Conservation (phyloP, 495 filamentous ascomycete genomes). For the Hypoxylon fragiforme region DNA sequence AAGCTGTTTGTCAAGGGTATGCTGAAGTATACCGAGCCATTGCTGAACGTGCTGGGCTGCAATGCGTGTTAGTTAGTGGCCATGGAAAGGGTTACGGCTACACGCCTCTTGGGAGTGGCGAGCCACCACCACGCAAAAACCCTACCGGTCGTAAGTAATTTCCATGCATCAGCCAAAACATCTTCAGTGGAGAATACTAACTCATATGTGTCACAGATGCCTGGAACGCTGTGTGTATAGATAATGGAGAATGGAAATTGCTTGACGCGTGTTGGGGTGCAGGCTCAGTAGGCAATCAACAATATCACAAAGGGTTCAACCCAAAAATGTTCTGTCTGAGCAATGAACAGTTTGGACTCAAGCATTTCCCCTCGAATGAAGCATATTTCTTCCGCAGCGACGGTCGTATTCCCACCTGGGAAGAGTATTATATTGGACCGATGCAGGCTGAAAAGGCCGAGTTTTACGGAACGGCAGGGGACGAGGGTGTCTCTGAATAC, state of each 20-base stretch:
- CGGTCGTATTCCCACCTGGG: slow-evolving; percentile 61
- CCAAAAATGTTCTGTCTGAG: slow-evolving; percentile 72
- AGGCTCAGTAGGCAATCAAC: slow-evolving; percentile 57
- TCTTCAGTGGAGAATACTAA: slow-evolving; percentile 33
- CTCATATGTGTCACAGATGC: slow-evolving; percentile 55
- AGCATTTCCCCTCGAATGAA: slow-evolving; percentile 75
- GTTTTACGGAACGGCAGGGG: slow-evolving; percentile 54
- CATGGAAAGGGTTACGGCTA: slow-evolving; percentile 89
- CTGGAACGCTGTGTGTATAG: slow-evolving; percentile 91
- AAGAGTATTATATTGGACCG: slow-evolving; percentile 70
- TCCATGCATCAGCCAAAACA: background rate
- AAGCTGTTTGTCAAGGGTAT: slow-evolving; percentile 91
- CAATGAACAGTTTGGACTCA: slow-evolving; percentile 80
- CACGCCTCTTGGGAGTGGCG: slow-evolving; percentile 53
- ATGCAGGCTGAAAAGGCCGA: slow-evolving; percentile 51
- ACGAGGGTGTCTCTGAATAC: slow-evolving; percentile 65
- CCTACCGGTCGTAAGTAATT: slow-evolving; percentile 44
- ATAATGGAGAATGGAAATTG: slow-evolving; percentile 86
- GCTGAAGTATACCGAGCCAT: slow-evolving; percentile 78
- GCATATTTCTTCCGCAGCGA: slow-evolving; percentile 67
- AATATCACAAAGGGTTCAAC: slow-evolving; percentile 70
- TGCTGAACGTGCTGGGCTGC: slow-evolving; percentile 72
- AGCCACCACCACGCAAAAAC: slow-evolving; percentile 59
- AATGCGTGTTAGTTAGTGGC: slow-evolving; percentile 69
- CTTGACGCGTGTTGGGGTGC: slow-evolving; percentile 94